A percentile compares a stretch with the other conserved stretches of the same genome.
phyloP scores from a whole-genome alignment of 805 yeast species.

The Candida sonorensis region DNA sequence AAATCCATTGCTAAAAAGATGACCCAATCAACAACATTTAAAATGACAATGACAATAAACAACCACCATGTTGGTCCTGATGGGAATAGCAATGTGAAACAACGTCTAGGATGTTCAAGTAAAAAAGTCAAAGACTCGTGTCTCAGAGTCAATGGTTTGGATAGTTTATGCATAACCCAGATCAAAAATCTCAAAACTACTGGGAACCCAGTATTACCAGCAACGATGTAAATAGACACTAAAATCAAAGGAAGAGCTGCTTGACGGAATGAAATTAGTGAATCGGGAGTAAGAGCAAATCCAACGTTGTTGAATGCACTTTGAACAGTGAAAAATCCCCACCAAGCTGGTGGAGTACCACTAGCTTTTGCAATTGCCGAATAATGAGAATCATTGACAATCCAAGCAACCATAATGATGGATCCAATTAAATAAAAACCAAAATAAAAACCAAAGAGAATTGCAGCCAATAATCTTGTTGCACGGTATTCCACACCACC shows the following conservation, averaged over 20 bases:
- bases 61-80: constrained; percentile 96
- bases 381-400: constrained; percentile 36
- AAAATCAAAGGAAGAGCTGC: constrained; percentile 61
- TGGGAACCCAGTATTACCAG: constrained; percentile 96
- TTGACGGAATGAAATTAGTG: constrained; percentile 61
- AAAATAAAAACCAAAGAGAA: constrained; percentile 60
- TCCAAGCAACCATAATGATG: constrained; percentile 57
- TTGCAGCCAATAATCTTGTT: constrained; percentile 61
- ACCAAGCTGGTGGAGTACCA: constrained; percentile 80
- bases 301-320: constrained; percentile 87
- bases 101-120: constrained; percentile 94
- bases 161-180: constrained; percentile 66
- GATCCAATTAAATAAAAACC: constrained; percentile 64
- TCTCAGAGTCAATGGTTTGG: constrained; percentile 56
- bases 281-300: constrained; percentile 69
- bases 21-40: constrained; percentile 74
- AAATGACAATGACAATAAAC: constrained; percentile 57
- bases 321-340: constrained; percentile 82
- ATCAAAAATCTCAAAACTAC: constrained; percentile 70
- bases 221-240: constrained; percentile 64
- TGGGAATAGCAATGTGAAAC: constrained; percentile 89
- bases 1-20: constrained; percentile 76
- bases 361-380: constrained; percentile 35
- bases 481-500: constrained; percentile 98
- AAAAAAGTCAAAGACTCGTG: constrained; percentile 80